phyloP scores from a whole-genome alignment of 116 monocot species.

The Dioscorea cayenensis region DNA sequence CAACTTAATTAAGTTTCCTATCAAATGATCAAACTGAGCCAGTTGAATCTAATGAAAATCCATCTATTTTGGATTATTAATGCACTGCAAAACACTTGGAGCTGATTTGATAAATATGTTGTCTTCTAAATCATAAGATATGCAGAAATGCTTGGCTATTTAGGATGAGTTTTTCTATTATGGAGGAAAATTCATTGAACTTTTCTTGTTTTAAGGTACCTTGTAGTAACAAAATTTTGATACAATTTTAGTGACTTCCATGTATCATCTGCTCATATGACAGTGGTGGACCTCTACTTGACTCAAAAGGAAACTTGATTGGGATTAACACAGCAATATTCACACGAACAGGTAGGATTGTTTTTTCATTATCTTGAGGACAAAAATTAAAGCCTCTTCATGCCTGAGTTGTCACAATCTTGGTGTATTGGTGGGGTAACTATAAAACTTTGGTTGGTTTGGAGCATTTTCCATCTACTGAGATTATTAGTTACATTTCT shows the following conservation, averaged over 20 bases:
- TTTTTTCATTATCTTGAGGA: background rate
- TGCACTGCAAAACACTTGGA: too few species aligned
- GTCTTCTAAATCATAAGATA: too few species aligned
- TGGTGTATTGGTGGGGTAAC: too few species aligned
- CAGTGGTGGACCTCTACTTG: constrained; percentile 91
- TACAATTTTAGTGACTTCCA: background rate
- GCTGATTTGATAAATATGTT: too few species aligned
- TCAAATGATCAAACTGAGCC: too few species aligned
- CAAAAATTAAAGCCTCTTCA: background rate
- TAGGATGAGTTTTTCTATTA: too few species aligned
- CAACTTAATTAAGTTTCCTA: too few species aligned
- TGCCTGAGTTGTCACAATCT: background rate
- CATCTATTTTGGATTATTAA: too few species aligned
- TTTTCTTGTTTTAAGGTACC: background rate
- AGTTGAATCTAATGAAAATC: too few species aligned
- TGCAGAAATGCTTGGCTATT: too few species aligned
- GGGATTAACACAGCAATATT: constrained; percentile 96
- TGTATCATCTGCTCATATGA: constrained; percentile 10
- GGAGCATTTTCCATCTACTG: too few species aligned
- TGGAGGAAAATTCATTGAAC: background rate
- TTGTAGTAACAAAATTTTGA: background rate
- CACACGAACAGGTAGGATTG: constrained; percentile 70
- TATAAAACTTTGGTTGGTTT: too few species aligned
- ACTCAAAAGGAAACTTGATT: constrained; percentile 85
- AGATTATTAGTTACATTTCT: background rate